These are phyloP conservation scores for Jackrogersella minutella DNA, from an alignment of 495 filamentous ascomycete genomes.

Conservation along the genomic window DNA sequence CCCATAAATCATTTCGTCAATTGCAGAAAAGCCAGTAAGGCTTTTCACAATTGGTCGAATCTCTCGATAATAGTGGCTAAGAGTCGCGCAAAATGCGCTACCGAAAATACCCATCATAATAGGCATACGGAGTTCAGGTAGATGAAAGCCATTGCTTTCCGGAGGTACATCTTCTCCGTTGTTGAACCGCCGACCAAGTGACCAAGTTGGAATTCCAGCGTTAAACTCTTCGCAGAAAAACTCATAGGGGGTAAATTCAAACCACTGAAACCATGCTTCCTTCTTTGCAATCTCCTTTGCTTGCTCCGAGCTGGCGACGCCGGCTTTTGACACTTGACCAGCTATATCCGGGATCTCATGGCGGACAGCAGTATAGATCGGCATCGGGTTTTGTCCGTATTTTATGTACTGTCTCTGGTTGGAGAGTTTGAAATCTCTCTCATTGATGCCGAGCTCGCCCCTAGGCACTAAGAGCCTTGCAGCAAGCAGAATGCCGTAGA, in stretches of 20 bases:
- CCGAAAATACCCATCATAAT: conserved; percentile 92
- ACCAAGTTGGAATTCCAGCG: conserved; percentile 95
- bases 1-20: conserved; percentile 88
- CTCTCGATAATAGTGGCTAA: conserved; percentile 96
- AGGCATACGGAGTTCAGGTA: conserved; percentile 84
- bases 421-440: conserved; percentile 85
- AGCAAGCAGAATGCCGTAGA: conserved; percentile 87
- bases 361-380: conserved; percentile 92
- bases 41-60: conserved; percentile 78
- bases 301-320: conserved; percentile 52
- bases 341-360: conserved; percentile 87
- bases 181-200: conserved; percentile 82
- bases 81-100: conserved; percentile 92
- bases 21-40: conserved; percentile 73
- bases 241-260: conserved; percentile 94
- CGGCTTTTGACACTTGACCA: conserved; percentile 53
- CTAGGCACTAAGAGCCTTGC: conserved; percentile 85
- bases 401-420: conserved; percentile 77
- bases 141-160: conserved; percentile 57
- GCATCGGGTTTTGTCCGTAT: conserved; percentile 81
- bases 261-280: conserved; percentile 98
- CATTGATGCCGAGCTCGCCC: conserved; percentile 77
- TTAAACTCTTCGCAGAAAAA: conserved; percentile 90
- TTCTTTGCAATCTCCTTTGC: conserved; percentile 70
- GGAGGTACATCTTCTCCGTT: conserved; percentile 70